Evolutionary conservation across 352 stramenopile genomes (phyloP), one percentile per base, ranked within the genome.

Genomic region (Proteromonas lacertae): DNA sequence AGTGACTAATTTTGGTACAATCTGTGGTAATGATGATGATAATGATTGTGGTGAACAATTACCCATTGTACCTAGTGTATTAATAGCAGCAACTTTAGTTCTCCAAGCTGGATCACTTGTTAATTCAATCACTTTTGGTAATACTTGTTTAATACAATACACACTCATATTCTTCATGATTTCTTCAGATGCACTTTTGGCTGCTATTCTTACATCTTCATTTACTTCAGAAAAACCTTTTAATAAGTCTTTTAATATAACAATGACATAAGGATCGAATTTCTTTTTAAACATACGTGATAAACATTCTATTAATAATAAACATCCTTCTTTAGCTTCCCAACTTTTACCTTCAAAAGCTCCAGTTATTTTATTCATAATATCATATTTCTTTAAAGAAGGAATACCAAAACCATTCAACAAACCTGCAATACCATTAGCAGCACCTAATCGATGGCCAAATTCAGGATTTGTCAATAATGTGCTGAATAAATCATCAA

Each of bases 151-250:
- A 17, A 99, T 82, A 39, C 89, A 86, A 54, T 94, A 83, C 4
- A 73, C 76, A 34, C 79, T 94, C 25, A 99, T 59, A 38, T 94
- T 93, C 25, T 62, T 65, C 84, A 99, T 98, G 40, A 99, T 95
- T 10, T 77, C 64, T 34, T 80, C 77, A 1, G 75, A 72, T 7
- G 80, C 87, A 28, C 75, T 64, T 21, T 20, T 71, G 10, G 88
- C 81, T 3, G 87, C 86, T 30, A 86, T 66, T 25, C 89, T 69
- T 12, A 99, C 89, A 46, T 87, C 59, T 35, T 90, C 73, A 42
- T 68, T 92, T 23, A 61, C 62, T 40, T 97, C 83, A 28, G 72
- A 77, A 46, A 93, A 96, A 43, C 70, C 90, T 53, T 91, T 89
- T 26, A 99, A 66, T 47, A 99, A 66, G 29, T 90, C 69, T 9